phyloP scores from a whole-genome alignment of 2,329 filamentous ascomycete species.

The Nectriaceae sp. region DNA sequence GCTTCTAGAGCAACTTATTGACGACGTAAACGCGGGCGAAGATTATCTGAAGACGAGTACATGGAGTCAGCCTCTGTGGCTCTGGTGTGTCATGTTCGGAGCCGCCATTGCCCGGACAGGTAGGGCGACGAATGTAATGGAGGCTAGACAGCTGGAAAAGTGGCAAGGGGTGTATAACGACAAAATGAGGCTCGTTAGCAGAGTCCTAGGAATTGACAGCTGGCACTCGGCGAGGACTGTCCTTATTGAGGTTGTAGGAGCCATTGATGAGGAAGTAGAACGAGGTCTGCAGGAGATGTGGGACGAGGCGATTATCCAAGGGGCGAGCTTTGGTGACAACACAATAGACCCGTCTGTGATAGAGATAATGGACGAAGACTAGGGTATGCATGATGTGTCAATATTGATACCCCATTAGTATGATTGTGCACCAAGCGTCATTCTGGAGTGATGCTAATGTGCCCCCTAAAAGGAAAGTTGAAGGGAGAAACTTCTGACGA shows the following conservation, averaged over 20 bases:
- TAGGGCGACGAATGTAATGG: slow-evolving; percentile 35
- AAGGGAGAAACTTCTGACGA: neutral
- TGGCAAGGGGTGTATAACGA: slow-evolving; percentile 41
- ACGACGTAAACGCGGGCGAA: slow-evolving; percentile 45
- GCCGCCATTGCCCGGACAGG: slow-evolving; percentile 43
- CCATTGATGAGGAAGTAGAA: slow-evolving; percentile 43
- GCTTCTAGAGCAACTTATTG: slow-evolving; percentile 48
- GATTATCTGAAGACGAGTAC: slow-evolving; percentile 40
- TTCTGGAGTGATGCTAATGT: neutral
- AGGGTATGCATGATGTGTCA: slow-evolving; percentile 14
- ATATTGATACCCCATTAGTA: slow-evolving; percentile 10
- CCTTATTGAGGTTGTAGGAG: slow-evolving; percentile 42
- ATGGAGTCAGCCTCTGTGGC: slow-evolving; percentile 46
- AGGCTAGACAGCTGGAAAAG: slow-evolving; percentile 40
- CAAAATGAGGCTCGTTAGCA: slow-evolving; percentile 43
- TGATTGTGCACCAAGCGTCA: slow-evolving; percentile 1
- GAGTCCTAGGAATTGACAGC: slow-evolving; percentile 37
- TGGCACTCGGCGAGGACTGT: slow-evolving; percentile 42
- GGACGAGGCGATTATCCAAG: slow-evolving; percentile 37
- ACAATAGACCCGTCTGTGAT: slow-evolving; percentile 24
- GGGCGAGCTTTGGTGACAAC: slow-evolving; percentile 16
- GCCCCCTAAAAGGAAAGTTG: neutral
- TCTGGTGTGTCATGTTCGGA: slow-evolving; percentile 49
- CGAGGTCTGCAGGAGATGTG: slow-evolving; percentile 42
- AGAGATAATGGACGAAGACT: slow-evolving; percentile 28